Evolutionary conservation across 192 early-diverging fungal species (phyloP).

Genomic region (Entomortierella lignicola): DNA sequence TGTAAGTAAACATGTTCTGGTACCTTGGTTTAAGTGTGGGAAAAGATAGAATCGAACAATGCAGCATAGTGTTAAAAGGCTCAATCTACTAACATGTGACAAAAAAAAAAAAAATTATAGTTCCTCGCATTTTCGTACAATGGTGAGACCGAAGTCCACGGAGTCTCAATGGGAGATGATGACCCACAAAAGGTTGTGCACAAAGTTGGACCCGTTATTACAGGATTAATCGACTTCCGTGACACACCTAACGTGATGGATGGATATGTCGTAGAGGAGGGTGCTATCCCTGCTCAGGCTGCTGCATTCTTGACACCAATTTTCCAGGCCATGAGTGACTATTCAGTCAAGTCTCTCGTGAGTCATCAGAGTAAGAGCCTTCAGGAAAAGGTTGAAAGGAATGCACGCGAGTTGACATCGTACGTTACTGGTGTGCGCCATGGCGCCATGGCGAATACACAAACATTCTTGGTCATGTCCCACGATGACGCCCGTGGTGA

Average conservation of each 20-base stretch:
- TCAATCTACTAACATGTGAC: neutral
- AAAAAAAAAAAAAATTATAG: constrained; percentile 9
- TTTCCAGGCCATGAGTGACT: constrained; percentile 34
- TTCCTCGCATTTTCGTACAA: constrained; percentile 53
- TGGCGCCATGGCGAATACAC: constrained; percentile 58
- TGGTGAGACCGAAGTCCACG: constrained; percentile 36
- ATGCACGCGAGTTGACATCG: constrained; percentile 38
- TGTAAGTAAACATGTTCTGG: constrained; percentile 57
- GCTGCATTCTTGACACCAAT: constrained; percentile 21
- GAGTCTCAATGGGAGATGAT: constrained; percentile 49
- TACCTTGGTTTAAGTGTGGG: too few species aligned
- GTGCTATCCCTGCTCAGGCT: constrained; percentile 45
- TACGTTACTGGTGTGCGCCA: constrained; percentile 39
- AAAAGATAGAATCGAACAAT: neutral
- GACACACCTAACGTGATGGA: constrained; percentile 51
- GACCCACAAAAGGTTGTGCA: constrained; percentile 41
- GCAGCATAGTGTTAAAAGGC: neutral
- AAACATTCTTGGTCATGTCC: constrained; percentile 62
- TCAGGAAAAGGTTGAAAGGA: constrained; percentile 34
- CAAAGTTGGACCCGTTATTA: constrained; percentile 57
- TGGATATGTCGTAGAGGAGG: constrained; percentile 61
- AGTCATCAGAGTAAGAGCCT: constrained; percentile 18
- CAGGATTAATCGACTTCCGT: constrained; percentile 59
- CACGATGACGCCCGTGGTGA: constrained; percentile 58
- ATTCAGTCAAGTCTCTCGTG: constrained; percentile 21